A percentile compares a stretch with the other conserved stretches of the same genome.
These are phyloP conservation scores for Geranium incanum DNA, from an alignment of 441 rosid genomes.

Conservation along the genomic window DNA sequence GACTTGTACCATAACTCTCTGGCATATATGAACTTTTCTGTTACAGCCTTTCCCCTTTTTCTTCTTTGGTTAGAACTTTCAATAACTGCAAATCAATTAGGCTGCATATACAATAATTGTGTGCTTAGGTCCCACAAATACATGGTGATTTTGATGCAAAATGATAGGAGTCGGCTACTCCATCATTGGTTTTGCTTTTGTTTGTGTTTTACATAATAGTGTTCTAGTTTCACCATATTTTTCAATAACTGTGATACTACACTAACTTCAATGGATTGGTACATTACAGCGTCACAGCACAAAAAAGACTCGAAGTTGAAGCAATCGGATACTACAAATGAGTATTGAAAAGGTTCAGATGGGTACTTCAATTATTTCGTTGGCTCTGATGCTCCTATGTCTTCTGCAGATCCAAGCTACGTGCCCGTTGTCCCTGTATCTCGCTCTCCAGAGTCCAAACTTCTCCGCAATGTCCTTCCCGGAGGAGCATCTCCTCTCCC, in stretches of 20 bases:
- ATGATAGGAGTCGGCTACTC: neutral
- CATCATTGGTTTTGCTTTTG: conserved; percentile 15
- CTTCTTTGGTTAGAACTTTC: conserved; percentile 24
- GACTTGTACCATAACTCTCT: conserved; percentile 37
- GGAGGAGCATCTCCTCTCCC: conserved; percentile 69
- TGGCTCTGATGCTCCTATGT: conserved; percentile 66
- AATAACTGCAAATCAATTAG: conserved; percentile 31
- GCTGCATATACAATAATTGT: conserved; percentile 27
- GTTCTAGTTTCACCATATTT: neutral
- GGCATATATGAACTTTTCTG: conserved; percentile 35
- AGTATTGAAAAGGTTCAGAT: conserved; percentile 29
- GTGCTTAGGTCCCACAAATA: conserved; percentile 28
- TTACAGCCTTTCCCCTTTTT: conserved; percentile 14
- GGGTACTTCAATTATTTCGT: conserved; percentile 76
- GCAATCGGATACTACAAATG: neutral
- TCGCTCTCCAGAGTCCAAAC: conserved; percentile 81
- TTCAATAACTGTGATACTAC: neutral
- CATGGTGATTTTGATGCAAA: conserved; percentile 22
- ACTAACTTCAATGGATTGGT: neutral
- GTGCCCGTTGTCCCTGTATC: conserved; percentile 79
- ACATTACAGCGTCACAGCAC: neutral
- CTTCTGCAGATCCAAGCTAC: conserved; percentile 89
- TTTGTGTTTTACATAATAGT: conserved; percentile 8
- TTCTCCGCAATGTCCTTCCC: conserved; percentile 88
- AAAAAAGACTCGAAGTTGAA: neutral